Conservation (phyloP, 2,329 filamentous ascomycete species). For the Colletotrichum musicola region DNA sequence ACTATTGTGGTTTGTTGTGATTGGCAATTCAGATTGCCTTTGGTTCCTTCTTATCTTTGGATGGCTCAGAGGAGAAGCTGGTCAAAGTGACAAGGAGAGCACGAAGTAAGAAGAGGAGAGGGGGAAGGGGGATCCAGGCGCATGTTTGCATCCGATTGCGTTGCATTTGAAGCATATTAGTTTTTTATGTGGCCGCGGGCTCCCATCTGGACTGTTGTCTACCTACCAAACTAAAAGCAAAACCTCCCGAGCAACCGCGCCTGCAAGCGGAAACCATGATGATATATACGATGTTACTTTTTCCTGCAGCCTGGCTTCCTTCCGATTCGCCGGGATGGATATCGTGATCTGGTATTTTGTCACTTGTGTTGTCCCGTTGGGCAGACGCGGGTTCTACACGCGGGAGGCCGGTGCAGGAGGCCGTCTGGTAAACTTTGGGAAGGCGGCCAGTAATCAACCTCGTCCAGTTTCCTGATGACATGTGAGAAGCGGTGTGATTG, state of each 20-base stretch:
- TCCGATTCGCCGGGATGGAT: neutral
- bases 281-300: neutral
- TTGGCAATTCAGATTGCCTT: neutral
- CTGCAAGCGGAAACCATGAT: neutral
- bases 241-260: neutral
- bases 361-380: neutral
- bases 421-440: neutral
- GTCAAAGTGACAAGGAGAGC: neutral
- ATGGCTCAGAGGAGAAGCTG: neutral
- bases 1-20: slow-evolving; percentile 8
- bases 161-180: neutral
- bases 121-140: neutral
- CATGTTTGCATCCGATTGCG: neutral
- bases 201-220: neutral
- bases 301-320: neutral
- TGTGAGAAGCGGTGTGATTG: neutral
- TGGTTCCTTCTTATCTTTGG: neutral
- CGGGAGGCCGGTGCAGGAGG: neutral
- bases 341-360: neutral
- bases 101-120: too few relatives aligned
- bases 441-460: too few relatives aligned
- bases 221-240: neutral
- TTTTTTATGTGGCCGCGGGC: neutral
- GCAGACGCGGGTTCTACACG: neutral
- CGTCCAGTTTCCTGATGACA: too few relatives aligned